Evolutionary conservation across 2,329 filamentous ascomycete genomes (phyloP).

Genomic region (Sporothrix phasma): DNA sequence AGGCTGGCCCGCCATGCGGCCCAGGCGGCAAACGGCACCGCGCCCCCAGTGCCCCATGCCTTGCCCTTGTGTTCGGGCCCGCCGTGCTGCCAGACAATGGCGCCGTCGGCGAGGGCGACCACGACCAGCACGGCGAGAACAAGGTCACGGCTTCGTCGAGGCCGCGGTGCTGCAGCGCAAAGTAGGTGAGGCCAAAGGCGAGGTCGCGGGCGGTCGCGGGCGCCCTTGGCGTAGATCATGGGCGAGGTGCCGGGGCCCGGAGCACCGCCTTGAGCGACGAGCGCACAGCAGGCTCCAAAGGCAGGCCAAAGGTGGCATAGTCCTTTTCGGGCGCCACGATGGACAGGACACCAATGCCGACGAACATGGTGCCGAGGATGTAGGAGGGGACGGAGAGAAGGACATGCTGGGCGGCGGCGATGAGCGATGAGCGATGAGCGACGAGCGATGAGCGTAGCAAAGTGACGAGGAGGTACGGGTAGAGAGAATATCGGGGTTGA

Average conservation of each 20-base stretch:
- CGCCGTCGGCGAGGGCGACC: background rate
- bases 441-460: too few species aligned
- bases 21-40: background rate
- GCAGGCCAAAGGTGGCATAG: conserved; percentile 5
- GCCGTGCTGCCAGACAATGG: background rate
- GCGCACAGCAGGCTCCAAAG: background rate
- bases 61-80: background rate
- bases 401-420: too few species aligned
- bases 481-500: too few species aligned
- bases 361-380: background rate
- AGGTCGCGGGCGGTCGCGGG: background rate
- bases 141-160: background rate
- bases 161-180: conserved; percentile 1
- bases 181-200: conserved; percentile 2
- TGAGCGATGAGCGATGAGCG: too few species aligned
- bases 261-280: background rate
- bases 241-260: background rate
- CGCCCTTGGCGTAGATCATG: conserved; percentile 2
- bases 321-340: background rate
- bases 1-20: background rate
- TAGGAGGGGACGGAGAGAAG: background rate
- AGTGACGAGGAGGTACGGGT: too few species aligned
- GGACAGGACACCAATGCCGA: background rate
- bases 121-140: background rate
- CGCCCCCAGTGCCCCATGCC: background rate